Base-by-base conservation (phyloP, 1,284 basidiomycete species). In the Pyrrhoderma noxium region DNA sequence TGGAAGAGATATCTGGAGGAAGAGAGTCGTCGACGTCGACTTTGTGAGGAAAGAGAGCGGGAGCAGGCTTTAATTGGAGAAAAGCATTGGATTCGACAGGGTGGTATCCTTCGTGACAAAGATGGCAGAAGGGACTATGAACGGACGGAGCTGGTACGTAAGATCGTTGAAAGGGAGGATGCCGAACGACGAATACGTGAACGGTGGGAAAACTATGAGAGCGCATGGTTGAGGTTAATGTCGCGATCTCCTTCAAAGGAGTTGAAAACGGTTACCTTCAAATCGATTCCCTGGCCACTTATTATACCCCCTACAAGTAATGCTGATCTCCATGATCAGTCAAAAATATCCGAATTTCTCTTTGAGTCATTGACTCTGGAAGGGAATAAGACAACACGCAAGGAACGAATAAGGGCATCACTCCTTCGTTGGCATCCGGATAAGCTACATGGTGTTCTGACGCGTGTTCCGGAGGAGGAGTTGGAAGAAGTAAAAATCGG, bases 341-440 rank as follows among this genome's bases (percentile, higher is more conserved):
- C 45, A 66, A 25, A 65, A 7, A 67, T 87, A 8, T 65, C 75
- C 18, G 66, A 67, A 1, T 88, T 87, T 59, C 57, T 88, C 45
- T 68, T 76, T 40, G 77, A 68, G 40, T 70, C 66, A n/a, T 64
- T 78, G 57, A 67, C 56, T 23, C 66, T 75, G 8, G 65, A 70
- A 38, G 62, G 62, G 8, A 71, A 67, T 40, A 69, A 58, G 0
- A 65, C 69, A 39, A 72, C 74, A 21, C 68, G 61, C 56, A 75
- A 72, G 62, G 80, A 82, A 45, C 68, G 76, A 21, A 67, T 85
- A 8, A 72, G 82, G 16, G 70, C 70, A 47, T 77, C 82, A 0
- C 65, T 88, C 27, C 64, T 85, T 47, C 70, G 78, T 3, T 89
- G 85, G 78, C 86, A 89, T 64, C 84, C 85, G 0, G 86, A 89